Evolutionary conservation across 129 eudicot genomes (phyloP).

Genomic region (Ambrosia artemisiifolia): DNA sequence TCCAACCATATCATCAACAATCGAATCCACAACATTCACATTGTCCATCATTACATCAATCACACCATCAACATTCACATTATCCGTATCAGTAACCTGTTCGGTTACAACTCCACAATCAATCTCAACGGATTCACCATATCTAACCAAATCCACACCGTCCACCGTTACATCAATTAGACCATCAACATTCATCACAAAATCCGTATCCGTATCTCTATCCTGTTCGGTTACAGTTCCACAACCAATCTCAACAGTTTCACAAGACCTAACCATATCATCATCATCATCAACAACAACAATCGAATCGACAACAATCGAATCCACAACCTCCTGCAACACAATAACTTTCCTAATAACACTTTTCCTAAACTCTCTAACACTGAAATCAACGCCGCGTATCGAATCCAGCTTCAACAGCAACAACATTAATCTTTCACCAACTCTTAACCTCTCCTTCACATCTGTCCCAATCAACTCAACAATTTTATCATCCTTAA

Average conservation of each 20-base stretch:
- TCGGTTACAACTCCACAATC: too few relatives aligned
- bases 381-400: slow-evolving; percentile 38
- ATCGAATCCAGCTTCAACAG: slow-evolving; percentile 56
- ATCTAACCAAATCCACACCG: neutral
- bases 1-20: too few relatives aligned
- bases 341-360: neutral
- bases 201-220: too few relatives aligned
- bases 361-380: slow-evolving; percentile 44
- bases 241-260: too few relatives aligned
- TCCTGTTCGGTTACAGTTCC: too few relatives aligned
- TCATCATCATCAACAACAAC: too few relatives aligned
- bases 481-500: slow-evolving; percentile 12
- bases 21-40: neutral
- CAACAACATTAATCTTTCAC: slow-evolving; percentile 50
- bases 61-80: neutral
- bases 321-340: slow-evolving; percentile 50
- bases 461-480: slow-evolving; percentile 30
- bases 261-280: neutral
- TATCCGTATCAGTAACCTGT: neutral
- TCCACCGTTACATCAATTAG: neutral
- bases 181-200: neutral
- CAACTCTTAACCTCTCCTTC: slow-evolving; percentile 49
- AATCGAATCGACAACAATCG: neutral
- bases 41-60: neutral
- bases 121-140: too few relatives aligned